These are phyloP conservation scores for Globisporangium megalacanthum DNA, from an alignment of 352 stramenopile species.

Conservation along the genomic window DNA sequence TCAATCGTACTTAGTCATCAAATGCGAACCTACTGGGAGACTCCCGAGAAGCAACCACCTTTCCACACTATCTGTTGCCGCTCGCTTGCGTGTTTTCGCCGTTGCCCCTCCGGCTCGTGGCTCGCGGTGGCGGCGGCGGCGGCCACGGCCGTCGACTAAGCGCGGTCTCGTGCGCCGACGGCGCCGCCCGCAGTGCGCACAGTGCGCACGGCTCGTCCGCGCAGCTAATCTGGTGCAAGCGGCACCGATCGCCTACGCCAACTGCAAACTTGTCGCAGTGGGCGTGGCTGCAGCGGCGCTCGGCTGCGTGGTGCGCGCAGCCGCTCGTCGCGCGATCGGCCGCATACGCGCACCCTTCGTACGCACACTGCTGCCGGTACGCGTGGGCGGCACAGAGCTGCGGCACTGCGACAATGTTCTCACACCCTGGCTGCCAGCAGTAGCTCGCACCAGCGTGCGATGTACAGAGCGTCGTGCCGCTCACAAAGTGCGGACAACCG, in stretches of 20 bases:
- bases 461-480: constrained; percentile 30
- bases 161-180: not conserved
- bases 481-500: constrained; percentile 28
- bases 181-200: constrained; percentile 28
- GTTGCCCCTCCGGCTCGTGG: not conserved
- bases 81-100: constrained; percentile 6
- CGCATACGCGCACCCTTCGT: constrained; percentile 43
- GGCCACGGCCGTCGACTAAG: not conserved
- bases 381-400: constrained; percentile 58
- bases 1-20: too few species aligned
- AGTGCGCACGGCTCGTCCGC: constrained; percentile 45
- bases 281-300: constrained; percentile 42
- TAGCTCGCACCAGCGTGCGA: constrained; percentile 43
- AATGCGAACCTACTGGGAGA: too few species aligned
- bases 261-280: constrained; percentile 62
- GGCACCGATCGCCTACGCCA: constrained; percentile 22
- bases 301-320: constrained; percentile 39
- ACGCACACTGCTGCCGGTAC: constrained; percentile 47
- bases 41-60: too few species aligned
- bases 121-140: not conserved
- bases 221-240: constrained; percentile 48
- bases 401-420: constrained; percentile 45
- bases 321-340: constrained; percentile 28
- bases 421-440: constrained; percentile 55
- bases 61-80: constrained; percentile 3